Base-by-base conservation (phyloP, 495 filamentous ascomycete genomes). In the Lasiosphaeria ovina region DNA sequence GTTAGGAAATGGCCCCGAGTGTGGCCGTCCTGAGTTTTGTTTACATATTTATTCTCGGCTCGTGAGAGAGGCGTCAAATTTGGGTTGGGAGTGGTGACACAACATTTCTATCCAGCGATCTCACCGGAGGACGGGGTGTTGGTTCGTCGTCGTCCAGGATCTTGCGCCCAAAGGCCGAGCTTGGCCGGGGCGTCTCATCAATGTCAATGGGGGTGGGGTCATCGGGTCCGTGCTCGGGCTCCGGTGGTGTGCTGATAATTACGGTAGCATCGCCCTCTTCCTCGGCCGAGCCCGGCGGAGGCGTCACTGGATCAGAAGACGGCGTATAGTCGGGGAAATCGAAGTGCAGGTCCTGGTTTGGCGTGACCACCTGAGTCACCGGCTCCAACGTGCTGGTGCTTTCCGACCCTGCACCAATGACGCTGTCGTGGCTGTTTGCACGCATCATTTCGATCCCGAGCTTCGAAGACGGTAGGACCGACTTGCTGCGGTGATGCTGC, bases 381-480 rank as follows among this genome's bases (percentile, higher is more conserved):
- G 75, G 70, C 58, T 76, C 77, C 11, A 63, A 48, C 31, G 63
- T 62, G 52, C 59, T 59, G 32, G 62, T 74, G 51, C 66, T 73
- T 16, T 78, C 77, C 10, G 76, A 74, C 14, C 72, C 70, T 35
- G 73, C 60, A 33, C 58, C 60, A 3, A 89, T 85, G 44, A 95
- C 84, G 67, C 92, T 96, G 33, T 92, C 92, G 58, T 91, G 87
- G 59, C 90, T 94, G 71, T 96, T 95, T 31, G 91, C 95, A 17
- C 92, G 85, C 90, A 96, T 92, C 92, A 97, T 96, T 74, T 97
- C 92, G 42, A 88, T 90, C 3, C 90, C 90, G 2, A 97, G 82
- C 70, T 96, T 96, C 3, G 91, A 95, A 35, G 81, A 87, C 38
- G 78, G 78, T 33, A 77, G 66, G 16, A 62, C 67, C 11, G 69